These are phyloP conservation scores for Chionographis japonica DNA, from an alignment of 106 monocot species.

Conservation along the genomic window DNA sequence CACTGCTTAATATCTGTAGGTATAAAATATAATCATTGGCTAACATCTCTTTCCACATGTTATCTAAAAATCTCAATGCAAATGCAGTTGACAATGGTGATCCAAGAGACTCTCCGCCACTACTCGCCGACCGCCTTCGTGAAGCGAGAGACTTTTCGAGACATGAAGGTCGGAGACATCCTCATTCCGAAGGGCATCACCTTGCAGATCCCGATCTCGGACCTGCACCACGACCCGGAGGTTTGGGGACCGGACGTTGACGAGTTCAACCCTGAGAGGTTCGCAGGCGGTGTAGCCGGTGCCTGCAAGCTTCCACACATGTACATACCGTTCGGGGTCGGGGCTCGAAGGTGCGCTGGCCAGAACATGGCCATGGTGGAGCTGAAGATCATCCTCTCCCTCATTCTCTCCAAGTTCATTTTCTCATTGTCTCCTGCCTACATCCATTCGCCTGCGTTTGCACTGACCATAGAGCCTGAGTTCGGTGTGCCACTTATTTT, in stretches of 20 bases:
- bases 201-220: conserved; percentile 31
- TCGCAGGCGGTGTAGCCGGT: conserved; percentile 33
- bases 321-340: conserved; percentile 69
- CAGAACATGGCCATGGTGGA: conserved; percentile 76
- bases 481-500: conserved; percentile 49
- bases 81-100: conserved; percentile 56
- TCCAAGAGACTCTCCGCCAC: conserved; percentile 46
- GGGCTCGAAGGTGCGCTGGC: conserved; percentile 47
- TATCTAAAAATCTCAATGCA: background rate
- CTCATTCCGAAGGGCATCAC: conserved; percentile 43
- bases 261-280: conserved; percentile 65
- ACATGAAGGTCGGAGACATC: conserved; percentile 31
- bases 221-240: conserved; percentile 42
- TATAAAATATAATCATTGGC: too few species aligned
- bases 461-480: conserved; percentile 56
- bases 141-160: conserved; percentile 30
- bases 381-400: conserved; percentile 55
- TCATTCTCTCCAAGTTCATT: conserved; percentile 48
- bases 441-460: conserved; percentile 45
- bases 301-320: conserved; percentile 50
- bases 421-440: conserved; percentile 43
- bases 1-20: too few species aligned
- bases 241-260: conserved; percentile 62
- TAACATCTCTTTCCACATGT: too few species aligned
- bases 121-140: conserved; percentile 23